Evolutionary conservation across 2,329 filamentous ascomycete species (phyloP), one percentile per base, ranked within the genome.

Genomic region (Pseudogymnoascus sp.): DNA sequence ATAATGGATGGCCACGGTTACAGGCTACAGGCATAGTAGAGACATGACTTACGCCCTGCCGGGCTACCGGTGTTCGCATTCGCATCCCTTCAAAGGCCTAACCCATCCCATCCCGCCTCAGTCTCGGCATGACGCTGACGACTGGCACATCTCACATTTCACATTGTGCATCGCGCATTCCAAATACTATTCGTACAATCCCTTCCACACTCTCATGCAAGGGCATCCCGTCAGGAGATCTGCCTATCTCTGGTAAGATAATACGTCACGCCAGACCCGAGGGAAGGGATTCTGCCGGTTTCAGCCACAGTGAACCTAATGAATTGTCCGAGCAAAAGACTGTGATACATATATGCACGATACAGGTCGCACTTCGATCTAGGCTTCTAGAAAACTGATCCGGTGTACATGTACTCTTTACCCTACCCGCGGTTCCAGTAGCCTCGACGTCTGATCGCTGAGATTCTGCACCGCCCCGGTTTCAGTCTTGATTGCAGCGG

Each of bases 331-430:
- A 57, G 8, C 51, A 34, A 57, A 31, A 34, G 36, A 34, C 51
- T 31, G 51, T 57, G 51, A 57, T 57, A 57, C 51, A 34, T 57
- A 34, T 34, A 34, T 57, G 51, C 51, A 31, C 29, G 51, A 7
- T 31, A 57, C 51, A 57, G 26, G 51, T 57, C 29, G 29, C 7
- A 57, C 51, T 57, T 31, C 29, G 26, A 57, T 57, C 51, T 57
- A 57, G 51, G 51, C 51, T 57, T 57, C 51, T 34, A 57, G 51
- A 57, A 57, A 57, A 34, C 51, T 57, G 51, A 57, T 18, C n/a
- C n/a, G 14, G 26, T 34, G 51, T 57, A 31, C 29, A 11, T 14
- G 51, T 57, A 57, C 51, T 18, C 51, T 57, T 18, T 4, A 18
- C 51, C 18, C 51, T 31, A 18, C 51, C 29, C 26, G 51, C n/a